phyloP scores from a whole-genome alignment of 805 yeast species.

The Middelhovenomyces tepae region DNA sequence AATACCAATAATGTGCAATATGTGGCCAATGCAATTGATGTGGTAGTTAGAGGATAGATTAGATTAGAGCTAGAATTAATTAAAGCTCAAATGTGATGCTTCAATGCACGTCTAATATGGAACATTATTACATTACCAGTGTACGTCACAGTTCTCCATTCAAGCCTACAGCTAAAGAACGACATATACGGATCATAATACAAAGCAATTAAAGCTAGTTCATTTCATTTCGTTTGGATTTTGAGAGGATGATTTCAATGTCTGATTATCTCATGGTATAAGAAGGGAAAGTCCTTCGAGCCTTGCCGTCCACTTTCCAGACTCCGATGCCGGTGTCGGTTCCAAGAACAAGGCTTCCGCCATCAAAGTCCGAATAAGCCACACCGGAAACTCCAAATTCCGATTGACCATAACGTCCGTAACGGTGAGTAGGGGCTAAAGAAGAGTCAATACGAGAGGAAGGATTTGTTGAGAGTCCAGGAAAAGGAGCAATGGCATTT shows the following conservation, averaged over 20 bases:
- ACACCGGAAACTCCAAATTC: slow-evolving; percentile 53
- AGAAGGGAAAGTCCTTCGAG: slow-evolving; percentile 20
- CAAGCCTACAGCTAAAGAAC: too few relatives aligned
- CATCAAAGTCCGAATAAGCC: slow-evolving; percentile 44
- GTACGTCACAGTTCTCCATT: too few relatives aligned
- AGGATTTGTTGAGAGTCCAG: slow-evolving; percentile 3
- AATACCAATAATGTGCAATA: slow-evolving; percentile 67
- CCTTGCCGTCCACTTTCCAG: slow-evolving; percentile 51
- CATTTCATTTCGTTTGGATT: too few relatives aligned
- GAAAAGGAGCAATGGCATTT: slow-evolving; percentile 4
- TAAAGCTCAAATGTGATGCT: too few relatives aligned
- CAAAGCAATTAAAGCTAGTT: too few relatives aligned
- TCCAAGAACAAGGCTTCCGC: slow-evolving; percentile 52
- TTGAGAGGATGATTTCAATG: too few relatives aligned
- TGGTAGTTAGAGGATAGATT: slow-evolving; percentile 44
- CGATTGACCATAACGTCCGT: too few relatives aligned
- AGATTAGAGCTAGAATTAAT: slow-evolving; percentile 4
- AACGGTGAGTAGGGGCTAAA: too few relatives aligned
- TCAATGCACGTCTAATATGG: too few relatives aligned
- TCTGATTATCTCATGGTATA: slow-evolving; percentile 19
- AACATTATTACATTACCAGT: too few relatives aligned
- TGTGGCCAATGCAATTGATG: slow-evolving; percentile 77
- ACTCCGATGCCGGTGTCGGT: slow-evolving; percentile 57
- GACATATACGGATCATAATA: too few relatives aligned
- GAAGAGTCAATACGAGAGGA: slow-evolving; percentile 3